phyloP scores from a whole-genome alignment of 352 stramenopile species.

The Globisporangium heterothallicum region DNA sequence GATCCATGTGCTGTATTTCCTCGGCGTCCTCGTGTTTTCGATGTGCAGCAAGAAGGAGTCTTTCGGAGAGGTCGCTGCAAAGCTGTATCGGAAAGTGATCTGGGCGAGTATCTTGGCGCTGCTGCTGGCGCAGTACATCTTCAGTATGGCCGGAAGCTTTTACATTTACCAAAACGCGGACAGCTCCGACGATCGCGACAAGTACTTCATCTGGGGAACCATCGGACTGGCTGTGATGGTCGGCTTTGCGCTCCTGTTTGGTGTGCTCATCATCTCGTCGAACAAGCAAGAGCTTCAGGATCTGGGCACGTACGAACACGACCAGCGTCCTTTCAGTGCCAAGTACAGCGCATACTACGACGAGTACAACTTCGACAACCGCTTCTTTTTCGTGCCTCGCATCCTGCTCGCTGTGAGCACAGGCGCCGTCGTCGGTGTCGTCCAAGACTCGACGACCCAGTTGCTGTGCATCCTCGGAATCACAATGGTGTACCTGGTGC shows the following conservation, averaged over 20 bases:
- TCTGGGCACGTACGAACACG: slow-evolving; percentile 68
- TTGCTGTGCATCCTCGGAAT: slow-evolving; percentile 68
- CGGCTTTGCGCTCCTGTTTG: slow-evolving; percentile 55
- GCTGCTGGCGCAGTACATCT: slow-evolving; percentile 82
- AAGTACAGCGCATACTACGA: slow-evolving; percentile 88
- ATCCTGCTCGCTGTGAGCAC: slow-evolving; percentile 70
- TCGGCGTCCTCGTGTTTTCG: slow-evolving; percentile 45
- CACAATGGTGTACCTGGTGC: slow-evolving; percentile 62
- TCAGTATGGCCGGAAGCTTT: slow-evolving; percentile 78
- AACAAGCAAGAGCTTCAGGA: slow-evolving; percentile 72
- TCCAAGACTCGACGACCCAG: slow-evolving; percentile 63
- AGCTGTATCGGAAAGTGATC: slow-evolving; percentile 81
- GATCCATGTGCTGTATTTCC: slow-evolving; percentile 60
- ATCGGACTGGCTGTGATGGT: slow-evolving; percentile 41
- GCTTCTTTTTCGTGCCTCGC: slow-evolving; percentile 82
- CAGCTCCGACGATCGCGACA: slow-evolving; percentile 19
- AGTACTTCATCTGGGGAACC: slow-evolving; percentile 39
- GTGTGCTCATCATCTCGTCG: slow-evolving; percentile 55
- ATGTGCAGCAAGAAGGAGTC: slow-evolving; percentile 52
- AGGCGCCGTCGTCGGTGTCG: slow-evolving; percentile 62
- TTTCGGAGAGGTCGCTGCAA: slow-evolving; percentile 42
- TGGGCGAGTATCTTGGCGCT: slow-evolving; percentile 66
- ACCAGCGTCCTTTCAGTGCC: slow-evolving; percentile 66
- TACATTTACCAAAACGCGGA: slow-evolving; percentile 49
- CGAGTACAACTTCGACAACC: slow-evolving; percentile 88